Percentiles rank a stretch among this genome's conserved stretches.
Conservation (phyloP, 768 basidiomycete genomes). For the Saitozyma podzolica region DNA sequence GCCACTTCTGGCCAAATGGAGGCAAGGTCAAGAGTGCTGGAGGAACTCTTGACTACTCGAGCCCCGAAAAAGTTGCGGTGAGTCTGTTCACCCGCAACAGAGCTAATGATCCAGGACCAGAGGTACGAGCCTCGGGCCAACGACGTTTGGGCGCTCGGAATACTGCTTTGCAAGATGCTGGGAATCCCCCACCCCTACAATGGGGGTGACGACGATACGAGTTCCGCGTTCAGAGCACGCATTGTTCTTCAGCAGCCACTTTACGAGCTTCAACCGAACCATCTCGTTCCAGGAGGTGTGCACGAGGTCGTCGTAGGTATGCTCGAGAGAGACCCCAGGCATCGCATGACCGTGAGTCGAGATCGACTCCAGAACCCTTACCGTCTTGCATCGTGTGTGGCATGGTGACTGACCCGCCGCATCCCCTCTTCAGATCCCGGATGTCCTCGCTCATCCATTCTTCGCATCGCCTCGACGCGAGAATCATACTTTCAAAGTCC, state of each 20-base stretch:
- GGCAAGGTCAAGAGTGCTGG: slow-evolving; percentile 36
- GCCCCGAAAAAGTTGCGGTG: slow-evolving; percentile 46
- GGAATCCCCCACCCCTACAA: slow-evolving; percentile 36
- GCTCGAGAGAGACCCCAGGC: slow-evolving; percentile 30
- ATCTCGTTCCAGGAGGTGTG: slow-evolving; percentile 10
- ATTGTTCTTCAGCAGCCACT: neutral
- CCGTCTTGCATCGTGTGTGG: no score
- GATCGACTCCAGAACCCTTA: no score
- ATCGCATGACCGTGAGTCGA: slow-evolving; percentile 42
- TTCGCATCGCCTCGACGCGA: slow-evolving; percentile 16
- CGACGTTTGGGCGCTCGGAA: slow-evolving; percentile 50
- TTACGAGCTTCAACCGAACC: neutral
- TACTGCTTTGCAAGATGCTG: slow-evolving; percentile 42
- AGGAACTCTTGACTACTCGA: slow-evolving; percentile 48
- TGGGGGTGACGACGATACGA: slow-evolving; percentile 1
- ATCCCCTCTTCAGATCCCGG: slow-evolving; percentile 30
- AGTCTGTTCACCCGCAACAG: slow-evolving; percentile 3
- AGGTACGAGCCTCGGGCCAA: slow-evolving; percentile 35
- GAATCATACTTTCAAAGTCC: slow-evolving; percentile 18
- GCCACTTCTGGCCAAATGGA: slow-evolving; percentile 36
- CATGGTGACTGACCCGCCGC: neutral
- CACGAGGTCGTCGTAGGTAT: slow-evolving; percentile 36
- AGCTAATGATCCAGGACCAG: slow-evolving; percentile 19
- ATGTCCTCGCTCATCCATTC: slow-evolving; percentile 42
- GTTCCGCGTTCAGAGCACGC: neutral